Evolutionary conservation across 768 basidiomycete species (phyloP).

Genomic region (Phlebiopsis flavidoalba): DNA sequence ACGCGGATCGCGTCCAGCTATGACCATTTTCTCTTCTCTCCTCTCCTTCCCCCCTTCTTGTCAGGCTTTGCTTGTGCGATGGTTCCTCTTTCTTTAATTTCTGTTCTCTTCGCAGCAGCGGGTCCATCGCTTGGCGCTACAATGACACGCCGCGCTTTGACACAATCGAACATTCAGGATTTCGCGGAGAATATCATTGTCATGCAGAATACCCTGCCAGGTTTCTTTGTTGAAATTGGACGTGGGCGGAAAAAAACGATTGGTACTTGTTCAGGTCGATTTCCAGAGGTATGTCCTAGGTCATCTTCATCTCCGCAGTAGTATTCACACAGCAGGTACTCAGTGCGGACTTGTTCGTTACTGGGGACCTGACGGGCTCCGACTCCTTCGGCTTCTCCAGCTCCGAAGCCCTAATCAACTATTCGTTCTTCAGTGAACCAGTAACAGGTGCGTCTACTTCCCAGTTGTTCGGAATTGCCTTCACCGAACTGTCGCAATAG

Average conservation of each 20-base stretch:
- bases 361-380: slow-evolving; percentile 1
- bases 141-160: neutral
- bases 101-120: neutral
- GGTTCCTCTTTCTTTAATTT: neutral
- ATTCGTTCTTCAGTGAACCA: neutral
- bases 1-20: neutral
- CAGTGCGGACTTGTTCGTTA: slow-evolving; percentile 7
- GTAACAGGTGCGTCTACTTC: neutral
- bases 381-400: neutral
- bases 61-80: neutral
- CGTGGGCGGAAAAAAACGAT: slow-evolving; percentile 2
- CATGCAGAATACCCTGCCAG: neutral
- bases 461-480: neutral
- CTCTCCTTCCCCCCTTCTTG: neutral
- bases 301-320: neutral
- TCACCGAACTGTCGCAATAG: neutral
- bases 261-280: slow-evolving; percentile 7
- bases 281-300: slow-evolving; percentile 2
- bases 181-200: slow-evolving; percentile 1
- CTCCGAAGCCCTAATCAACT: neutral
- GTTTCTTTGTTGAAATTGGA: slow-evolving; percentile 5
- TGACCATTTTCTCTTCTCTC: neutral
- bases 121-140: neutral
- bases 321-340: neutral
- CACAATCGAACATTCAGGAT: neutral